These are phyloP conservation scores for Pilaira anomala DNA, from an alignment of 192 early-diverging fungal genomes.

Conservation along the genomic window DNA sequence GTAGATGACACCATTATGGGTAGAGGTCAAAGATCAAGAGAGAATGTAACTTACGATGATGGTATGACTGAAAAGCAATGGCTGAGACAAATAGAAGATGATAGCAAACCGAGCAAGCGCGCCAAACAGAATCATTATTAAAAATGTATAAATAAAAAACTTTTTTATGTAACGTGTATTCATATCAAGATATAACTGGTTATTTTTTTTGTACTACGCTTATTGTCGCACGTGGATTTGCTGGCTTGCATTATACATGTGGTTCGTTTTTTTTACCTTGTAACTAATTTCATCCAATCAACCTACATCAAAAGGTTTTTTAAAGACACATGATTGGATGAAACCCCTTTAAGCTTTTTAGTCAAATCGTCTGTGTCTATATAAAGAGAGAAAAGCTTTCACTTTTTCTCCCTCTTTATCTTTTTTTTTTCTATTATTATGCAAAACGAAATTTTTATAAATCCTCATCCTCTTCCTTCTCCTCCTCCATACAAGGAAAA, in stretches of 20 bases:
- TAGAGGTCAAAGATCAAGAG: conserved; percentile 69
- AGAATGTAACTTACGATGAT: conserved; percentile 82
- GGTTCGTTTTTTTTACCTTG: too few relatives aligned
- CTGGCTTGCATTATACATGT: too few relatives aligned
- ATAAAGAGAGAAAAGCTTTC: neutral
- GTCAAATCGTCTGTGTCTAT: too few relatives aligned
- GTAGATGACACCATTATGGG: conserved; percentile 50
- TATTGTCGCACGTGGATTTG: too few relatives aligned
- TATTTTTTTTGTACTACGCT: too few relatives aligned
- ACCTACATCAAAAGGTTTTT: too few relatives aligned
- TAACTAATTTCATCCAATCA: too few relatives aligned
- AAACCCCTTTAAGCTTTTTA: neutral
- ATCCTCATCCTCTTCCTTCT: neutral
- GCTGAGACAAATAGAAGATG: conserved; percentile 60
- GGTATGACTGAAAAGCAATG: conserved; percentile 91
- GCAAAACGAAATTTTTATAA: neutral
- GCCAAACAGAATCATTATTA: neutral
- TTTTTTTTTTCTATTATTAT: neutral
- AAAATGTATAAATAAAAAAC: conserved; percentile 2
- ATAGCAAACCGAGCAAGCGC: neutral
- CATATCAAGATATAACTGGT: too few relatives aligned
- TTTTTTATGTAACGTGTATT: neutral
- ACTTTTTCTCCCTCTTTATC: neutral
- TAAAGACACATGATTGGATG: too few relatives aligned
- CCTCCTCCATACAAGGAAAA: neutral